Percentiles rank a stretch among this genome's conserved stretches.
Evolutionary conservation across 495 filamentous ascomycete species (phyloP).

Genomic region (Hyaloscypha finlandica): DNA sequence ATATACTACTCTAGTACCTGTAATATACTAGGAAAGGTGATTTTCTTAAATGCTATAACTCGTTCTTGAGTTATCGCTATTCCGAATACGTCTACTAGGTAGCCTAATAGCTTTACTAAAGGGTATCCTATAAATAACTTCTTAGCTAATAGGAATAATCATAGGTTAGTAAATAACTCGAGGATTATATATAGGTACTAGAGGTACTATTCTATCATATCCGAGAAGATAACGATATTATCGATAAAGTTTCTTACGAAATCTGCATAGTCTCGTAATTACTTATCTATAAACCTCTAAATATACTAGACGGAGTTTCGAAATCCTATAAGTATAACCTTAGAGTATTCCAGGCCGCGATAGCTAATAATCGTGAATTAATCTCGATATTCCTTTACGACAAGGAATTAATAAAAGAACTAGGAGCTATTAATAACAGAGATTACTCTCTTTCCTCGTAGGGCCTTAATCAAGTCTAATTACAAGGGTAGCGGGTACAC

Average conservation of each 20-base stretch:
- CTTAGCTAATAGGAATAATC: too few species aligned
- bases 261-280: neutral
- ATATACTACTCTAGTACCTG: neutral
- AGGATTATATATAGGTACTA: neutral
- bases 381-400: neutral
- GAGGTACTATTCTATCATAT: neutral
- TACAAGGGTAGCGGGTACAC: slow-evolving; percentile 1
- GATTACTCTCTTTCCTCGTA: neutral
- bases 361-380: neutral
- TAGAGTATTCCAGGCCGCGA: neutral
- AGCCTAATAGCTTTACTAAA: neutral
- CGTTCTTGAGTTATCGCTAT: neutral
- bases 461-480: neutral
- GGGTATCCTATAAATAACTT: slow-evolving; percentile 2
- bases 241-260: neutral
- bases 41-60: neutral
- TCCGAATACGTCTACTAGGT: neutral
- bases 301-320: neutral
- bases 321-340: neutral
- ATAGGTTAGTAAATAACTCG: too few species aligned
- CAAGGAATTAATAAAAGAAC: slow-evolving; percentile 9
- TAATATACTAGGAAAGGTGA: neutral
- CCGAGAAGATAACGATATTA: neutral
- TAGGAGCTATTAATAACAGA: neutral
- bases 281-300: neutral